A percentile compares a stretch with the other conserved stretches of the same genome.
Conservation (phyloP, 306 rosid genomes). For the Prunus mongolica region DNA sequence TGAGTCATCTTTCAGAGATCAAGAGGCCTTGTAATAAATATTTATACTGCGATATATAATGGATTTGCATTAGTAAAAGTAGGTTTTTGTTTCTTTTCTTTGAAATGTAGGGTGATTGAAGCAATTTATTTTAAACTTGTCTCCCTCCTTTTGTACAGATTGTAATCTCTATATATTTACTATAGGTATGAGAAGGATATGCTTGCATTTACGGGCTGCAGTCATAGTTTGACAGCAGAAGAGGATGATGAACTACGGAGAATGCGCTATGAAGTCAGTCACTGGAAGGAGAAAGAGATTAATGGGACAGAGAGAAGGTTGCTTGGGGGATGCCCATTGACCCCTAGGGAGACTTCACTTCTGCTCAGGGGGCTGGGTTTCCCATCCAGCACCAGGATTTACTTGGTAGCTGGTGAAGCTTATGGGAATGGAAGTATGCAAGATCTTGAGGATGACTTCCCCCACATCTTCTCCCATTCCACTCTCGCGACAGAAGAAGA, state of each 20-base stretch:
- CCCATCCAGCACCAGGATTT: slow-evolving; percentile 73
- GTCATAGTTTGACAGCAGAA: slow-evolving; percentile 78
- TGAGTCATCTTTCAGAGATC: neutral
- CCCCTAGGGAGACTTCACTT: slow-evolving; percentile 90
- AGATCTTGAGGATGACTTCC: slow-evolving; percentile 76
- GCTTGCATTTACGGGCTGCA: slow-evolving; percentile 99
- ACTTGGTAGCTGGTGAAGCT: slow-evolving; percentile 93
- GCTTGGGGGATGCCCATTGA: slow-evolving; percentile 95
- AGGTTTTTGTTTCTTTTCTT: neutral
- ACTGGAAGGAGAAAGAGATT: slow-evolving; percentile 99
- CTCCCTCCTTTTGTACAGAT: neutral
- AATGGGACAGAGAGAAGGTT: slow-evolving; percentile 90
- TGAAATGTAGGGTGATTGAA: neutral
- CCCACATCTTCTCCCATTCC: slow-evolving; percentile 80
- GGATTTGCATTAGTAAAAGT: neutral
- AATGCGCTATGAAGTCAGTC: slow-evolving; percentile 90
- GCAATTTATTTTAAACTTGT: slow-evolving; percentile 4
- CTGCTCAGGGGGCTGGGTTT: slow-evolving; percentile 83
- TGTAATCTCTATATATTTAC: slow-evolving; percentile 13
- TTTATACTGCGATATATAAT: neutral
- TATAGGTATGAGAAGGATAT: slow-evolving; percentile 94
- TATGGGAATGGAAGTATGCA: slow-evolving; percentile 87
- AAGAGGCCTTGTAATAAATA: neutral
- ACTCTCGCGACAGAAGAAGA: slow-evolving; percentile 71
- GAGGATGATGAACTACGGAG: slow-evolving; percentile 73